These are phyloP conservation scores for Micractinium sp. DNA, from an alignment of 139 green algal species.

Conservation along the genomic window DNA sequence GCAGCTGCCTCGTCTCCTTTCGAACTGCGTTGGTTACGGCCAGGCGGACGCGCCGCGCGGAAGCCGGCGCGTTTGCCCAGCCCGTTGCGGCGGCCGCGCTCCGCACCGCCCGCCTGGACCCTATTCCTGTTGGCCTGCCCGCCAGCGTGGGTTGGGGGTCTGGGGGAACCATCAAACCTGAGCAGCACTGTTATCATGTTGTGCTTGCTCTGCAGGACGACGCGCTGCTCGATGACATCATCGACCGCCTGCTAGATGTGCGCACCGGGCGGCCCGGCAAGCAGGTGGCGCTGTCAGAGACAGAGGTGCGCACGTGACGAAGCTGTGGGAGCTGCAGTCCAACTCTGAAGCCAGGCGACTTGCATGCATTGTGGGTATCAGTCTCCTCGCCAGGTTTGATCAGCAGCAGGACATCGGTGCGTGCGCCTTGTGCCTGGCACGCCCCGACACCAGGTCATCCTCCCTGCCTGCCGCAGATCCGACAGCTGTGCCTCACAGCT, in stretches of 20 bases:
- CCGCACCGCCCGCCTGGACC: too few relatives aligned
- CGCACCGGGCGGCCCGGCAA: slow-evolving; percentile 90
- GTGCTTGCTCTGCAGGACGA: slow-evolving; percentile 52
- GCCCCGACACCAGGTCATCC: not conserved
- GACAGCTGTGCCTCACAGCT: slow-evolving; percentile 90
- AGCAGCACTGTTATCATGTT: too few relatives aligned
- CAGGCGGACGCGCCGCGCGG: too few relatives aligned
- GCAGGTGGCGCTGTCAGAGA: slow-evolving; percentile 93
- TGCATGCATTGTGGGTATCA: not conserved
- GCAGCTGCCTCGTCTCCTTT: too few relatives aligned
- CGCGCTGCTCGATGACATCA: slow-evolving; percentile 91
- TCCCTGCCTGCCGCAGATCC: slow-evolving; percentile 65
- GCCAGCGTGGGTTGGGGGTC: too few relatives aligned
- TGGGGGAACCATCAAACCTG: too few relatives aligned
- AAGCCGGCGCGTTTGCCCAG: too few relatives aligned
- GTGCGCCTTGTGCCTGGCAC: not conserved
- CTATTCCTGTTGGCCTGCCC: too few relatives aligned
- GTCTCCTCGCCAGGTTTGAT: not conserved
- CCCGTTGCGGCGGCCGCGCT: too few relatives aligned
- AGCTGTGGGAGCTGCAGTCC: not conserved
- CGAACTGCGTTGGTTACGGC: too few relatives aligned
- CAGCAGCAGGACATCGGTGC: too few relatives aligned
- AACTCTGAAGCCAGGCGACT: not conserved
- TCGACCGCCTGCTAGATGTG: slow-evolving; percentile 92
- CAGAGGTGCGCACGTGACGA: slow-evolving; percentile 88